Percentiles rank a stretch among this genome's conserved stretches.
Conservation (phyloP, 192 early-diverging fungal species). For the Umbelopsis sp. region DNA sequence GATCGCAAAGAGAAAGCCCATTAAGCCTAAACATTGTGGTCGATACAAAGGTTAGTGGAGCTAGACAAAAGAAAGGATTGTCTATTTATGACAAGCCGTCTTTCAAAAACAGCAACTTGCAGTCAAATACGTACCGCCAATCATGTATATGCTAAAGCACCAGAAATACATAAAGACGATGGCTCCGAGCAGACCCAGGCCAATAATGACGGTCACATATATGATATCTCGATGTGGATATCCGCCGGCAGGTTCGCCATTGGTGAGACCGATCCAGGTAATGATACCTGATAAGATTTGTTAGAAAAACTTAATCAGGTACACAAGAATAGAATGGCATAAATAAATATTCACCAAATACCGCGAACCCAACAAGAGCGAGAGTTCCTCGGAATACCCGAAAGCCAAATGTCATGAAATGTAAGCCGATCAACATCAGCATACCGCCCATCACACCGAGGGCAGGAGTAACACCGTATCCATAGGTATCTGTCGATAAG, state of each 20-base stretch:
- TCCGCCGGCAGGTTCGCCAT: conserved; percentile 6
- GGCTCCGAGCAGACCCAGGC: conserved; percentile 9
- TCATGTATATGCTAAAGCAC: conserved; percentile 13
- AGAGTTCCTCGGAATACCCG: conserved; percentile 10
- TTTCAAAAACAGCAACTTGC: not conserved
- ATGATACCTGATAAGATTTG: not conserved
- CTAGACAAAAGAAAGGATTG: not conserved
- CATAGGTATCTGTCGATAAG: conserved; percentile 22
- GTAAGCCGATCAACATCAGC: conserved; percentile 14
- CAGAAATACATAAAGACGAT: conserved; percentile 16
- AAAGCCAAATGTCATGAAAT: conserved; percentile 14
- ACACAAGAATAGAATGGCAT: not conserved
- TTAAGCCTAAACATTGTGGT: not conserved
- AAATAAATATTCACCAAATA: not conserved
- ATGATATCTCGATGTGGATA: conserved; percentile 7
- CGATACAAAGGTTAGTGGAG: not conserved
- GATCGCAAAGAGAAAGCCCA: not conserved
- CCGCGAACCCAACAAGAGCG: not conserved
- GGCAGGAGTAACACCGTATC: conserved; percentile 12
- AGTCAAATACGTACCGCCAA: conserved; percentile 2
- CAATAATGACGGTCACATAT: conserved; percentile 10
- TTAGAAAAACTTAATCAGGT: not conserved
- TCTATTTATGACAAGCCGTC: not conserved
- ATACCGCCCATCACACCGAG: conserved; percentile 4
- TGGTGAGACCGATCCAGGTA: conserved; percentile 22